Percentiles rank a stretch among this genome's conserved stretches.
phyloP scores from a whole-genome alignment of 2,329 filamentous ascomycete species.

The Elsinoe ampelina region DNA sequence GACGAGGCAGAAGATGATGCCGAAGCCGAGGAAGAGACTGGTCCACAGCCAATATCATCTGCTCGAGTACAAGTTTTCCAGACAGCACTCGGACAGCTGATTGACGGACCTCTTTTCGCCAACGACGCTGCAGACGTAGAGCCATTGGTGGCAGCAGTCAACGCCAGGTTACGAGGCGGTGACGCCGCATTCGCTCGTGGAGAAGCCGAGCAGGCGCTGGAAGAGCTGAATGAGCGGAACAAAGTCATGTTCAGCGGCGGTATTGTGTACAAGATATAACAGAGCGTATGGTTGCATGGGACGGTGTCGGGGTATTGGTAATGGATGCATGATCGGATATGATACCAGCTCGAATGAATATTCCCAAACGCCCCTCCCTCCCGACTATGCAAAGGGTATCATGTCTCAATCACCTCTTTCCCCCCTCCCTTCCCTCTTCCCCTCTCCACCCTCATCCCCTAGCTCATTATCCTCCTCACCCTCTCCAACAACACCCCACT shows the following conservation, averaged over 20 bases:
- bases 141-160: conserved; percentile 69
- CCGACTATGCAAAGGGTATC: neutral
- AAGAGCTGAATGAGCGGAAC: conserved; percentile 71
- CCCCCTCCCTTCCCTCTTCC: neutral
- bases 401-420: neutral
- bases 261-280: conserved; percentile 39
- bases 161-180: conserved; percentile 55
- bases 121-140: conserved; percentile 74
- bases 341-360: conserved; percentile 8
- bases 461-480: conserved; percentile 61
- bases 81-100: conserved; percentile 68
- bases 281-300: neutral
- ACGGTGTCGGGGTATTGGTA: neutral
- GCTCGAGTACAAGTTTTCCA: conserved; percentile 67
- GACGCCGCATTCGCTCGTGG: conserved; percentile 52
- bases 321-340: conserved; percentile 9
- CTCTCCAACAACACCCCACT: conserved; percentile 68
- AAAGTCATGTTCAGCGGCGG: conserved; percentile 65
- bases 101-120: conserved; percentile 73
- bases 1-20: conserved; percentile 25
- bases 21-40: conserved; percentile 30
- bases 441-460: neutral
- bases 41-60: conserved; percentile 44
- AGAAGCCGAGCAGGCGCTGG: conserved; percentile 70
- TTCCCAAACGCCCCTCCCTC: neutral